phyloP scores from a whole-genome alignment of 306 rosid species.

The Vigna mungo region DNA sequence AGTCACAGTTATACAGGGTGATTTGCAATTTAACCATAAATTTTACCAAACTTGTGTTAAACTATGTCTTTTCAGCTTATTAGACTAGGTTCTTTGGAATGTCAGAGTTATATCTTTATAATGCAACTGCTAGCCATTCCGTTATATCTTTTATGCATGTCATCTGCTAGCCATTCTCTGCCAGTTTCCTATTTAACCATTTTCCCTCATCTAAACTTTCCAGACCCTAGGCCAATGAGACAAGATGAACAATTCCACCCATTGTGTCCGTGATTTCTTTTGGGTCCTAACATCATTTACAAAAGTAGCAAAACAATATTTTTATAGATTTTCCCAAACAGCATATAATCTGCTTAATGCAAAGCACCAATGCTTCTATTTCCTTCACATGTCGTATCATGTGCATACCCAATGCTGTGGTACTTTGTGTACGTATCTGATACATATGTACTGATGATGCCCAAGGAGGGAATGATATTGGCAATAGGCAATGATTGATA shows the following conservation, averaged over 20 bases:
- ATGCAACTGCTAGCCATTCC: no score
- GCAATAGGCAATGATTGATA: not conserved
- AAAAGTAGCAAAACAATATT: not conserved
- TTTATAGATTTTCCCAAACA: not conserved
- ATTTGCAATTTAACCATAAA: not conserved
- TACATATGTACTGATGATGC: not conserved
- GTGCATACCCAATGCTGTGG: not conserved
- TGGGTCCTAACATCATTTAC: not conserved
- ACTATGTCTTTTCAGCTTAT: slow-evolving; percentile 22
- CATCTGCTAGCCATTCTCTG: not conserved
- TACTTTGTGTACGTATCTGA: not conserved
- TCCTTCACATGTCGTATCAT: not conserved
- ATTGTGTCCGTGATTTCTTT: not conserved
- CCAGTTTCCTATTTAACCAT: not conserved
- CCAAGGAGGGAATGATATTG: not conserved
- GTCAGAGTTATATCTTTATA: no score
- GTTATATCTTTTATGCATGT: not conserved
- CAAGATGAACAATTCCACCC: not conserved
- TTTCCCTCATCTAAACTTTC: not conserved
- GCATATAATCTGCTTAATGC: not conserved
- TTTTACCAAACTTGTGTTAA: not conserved
- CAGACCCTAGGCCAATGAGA: not conserved
- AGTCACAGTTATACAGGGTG: not conserved
- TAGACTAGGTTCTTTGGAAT: not conserved
- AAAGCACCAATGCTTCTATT: slow-evolving; percentile 1